Conservation (phyloP, 495 filamentous ascomycete genomes). For the Penicillium odoratum region DNA sequence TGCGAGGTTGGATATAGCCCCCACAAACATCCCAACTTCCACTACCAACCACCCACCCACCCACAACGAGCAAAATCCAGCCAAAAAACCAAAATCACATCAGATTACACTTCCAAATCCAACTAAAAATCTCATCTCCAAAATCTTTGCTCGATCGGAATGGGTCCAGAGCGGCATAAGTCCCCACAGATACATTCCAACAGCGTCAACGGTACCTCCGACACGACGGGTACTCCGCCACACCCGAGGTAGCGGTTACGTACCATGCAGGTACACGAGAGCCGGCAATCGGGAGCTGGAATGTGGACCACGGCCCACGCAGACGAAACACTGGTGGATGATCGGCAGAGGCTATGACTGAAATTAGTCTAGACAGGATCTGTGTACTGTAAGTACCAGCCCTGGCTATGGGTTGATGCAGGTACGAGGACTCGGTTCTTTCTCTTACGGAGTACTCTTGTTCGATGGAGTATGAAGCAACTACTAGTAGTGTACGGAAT, state of each 20-base stretch:
- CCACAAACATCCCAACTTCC: no score
- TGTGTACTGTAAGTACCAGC: no score
- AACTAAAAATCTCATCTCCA: not conserved
- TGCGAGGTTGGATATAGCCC: no score
- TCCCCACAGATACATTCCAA: conserved; percentile 4
- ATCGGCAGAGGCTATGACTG: conserved; percentile 13
- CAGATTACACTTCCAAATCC: no score
- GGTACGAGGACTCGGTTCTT: not conserved
- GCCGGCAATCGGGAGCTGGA: conserved; percentile 13
- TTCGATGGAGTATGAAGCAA: no score
- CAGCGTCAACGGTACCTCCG: conserved; percentile 14
- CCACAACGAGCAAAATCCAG: not conserved
- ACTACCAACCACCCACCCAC: no score
- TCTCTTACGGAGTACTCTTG: no score
- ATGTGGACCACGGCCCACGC: conserved; percentile 20
- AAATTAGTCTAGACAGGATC: conserved; percentile 7
- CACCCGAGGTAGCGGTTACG: conserved; percentile 17
- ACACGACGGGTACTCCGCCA: not conserved
- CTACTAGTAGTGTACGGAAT: no score
- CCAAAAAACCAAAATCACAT: not conserved
- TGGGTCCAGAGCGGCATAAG: not conserved
- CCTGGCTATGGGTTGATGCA: not conserved
- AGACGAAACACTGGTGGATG: conserved; percentile 25
- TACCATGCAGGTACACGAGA: conserved; percentile 13
- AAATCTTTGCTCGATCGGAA: not conserved